These are phyloP conservation scores for Trichophyton mentagrophytes DNA, from an alignment of 2,329 filamentous ascomycete species.

Conservation along the genomic window DNA sequence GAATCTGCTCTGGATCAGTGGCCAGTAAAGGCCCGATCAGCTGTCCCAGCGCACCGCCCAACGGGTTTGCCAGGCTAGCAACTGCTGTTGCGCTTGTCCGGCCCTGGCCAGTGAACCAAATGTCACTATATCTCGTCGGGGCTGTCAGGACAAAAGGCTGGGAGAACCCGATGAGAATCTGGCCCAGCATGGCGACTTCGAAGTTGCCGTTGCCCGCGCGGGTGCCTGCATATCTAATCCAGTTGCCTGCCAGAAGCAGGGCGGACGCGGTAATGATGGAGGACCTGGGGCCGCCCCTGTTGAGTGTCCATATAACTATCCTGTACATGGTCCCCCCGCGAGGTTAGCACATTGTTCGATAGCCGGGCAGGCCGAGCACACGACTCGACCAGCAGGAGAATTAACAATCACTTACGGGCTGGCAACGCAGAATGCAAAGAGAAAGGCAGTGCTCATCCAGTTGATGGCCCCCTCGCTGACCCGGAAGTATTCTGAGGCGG, in stretches of 20 bases:
- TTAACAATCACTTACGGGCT: constrained; percentile 43
- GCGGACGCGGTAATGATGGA: constrained; percentile 62
- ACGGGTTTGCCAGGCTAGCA: constrained; percentile 72
- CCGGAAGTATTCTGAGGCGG: constrained; percentile 60
- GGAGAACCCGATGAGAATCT: constrained; percentile 75
- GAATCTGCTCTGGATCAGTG: constrained; percentile 49
- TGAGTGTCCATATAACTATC: constrained; percentile 62
- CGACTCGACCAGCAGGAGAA: no score
- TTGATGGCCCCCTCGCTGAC: constrained; percentile 69
- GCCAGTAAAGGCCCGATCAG: constrained; percentile 72
- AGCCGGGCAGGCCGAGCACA: neutral
- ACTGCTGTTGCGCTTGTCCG: constrained; percentile 79
- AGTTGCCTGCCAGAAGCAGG: constrained; percentile 71
- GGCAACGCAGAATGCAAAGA: constrained; percentile 67
- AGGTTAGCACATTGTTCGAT: neutral
- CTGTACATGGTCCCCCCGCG: constrained; percentile 13
- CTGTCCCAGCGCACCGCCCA: constrained; percentile 80
- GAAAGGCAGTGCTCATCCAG: constrained; percentile 79
- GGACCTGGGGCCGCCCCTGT: constrained; percentile 60
- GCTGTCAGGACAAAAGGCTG: constrained; percentile 88
- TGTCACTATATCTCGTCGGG: constrained; percentile 78
- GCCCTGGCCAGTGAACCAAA: constrained; percentile 82
- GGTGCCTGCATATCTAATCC: constrained; percentile 72
- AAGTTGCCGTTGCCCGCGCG: constrained; percentile 49
- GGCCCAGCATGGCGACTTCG: constrained; percentile 73